phyloP scores from a whole-genome alignment of 352 stramenopile species.

The Phytophthora brassicae region DNA sequence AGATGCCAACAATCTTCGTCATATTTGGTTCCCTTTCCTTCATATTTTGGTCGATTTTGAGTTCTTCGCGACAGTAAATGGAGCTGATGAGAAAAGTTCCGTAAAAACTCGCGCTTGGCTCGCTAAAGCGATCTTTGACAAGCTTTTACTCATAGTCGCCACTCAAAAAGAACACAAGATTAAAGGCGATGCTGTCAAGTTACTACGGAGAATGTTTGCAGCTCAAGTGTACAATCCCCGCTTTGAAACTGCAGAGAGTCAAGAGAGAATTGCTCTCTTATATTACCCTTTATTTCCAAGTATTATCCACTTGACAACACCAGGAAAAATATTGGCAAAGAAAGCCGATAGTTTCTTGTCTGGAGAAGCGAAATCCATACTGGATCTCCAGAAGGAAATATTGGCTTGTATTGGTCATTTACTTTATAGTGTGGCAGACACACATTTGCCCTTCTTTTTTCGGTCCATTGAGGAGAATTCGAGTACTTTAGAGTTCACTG shows the following conservation, averaged over 20 bases:
- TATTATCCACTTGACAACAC: slow-evolving; percentile 51
- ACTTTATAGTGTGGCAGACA: slow-evolving; percentile 54
- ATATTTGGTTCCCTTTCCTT: slow-evolving; percentile 72
- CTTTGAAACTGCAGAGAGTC: slow-evolving; percentile 42
- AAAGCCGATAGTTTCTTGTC: not conserved
- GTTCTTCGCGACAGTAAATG: slow-evolving; percentile 67
- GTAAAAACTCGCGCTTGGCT: slow-evolving; percentile 46
- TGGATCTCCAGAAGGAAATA: slow-evolving; percentile 60
- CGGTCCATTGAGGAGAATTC: slow-evolving; percentile 11
- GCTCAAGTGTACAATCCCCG: slow-evolving; percentile 56
- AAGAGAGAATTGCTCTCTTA: slow-evolving; percentile 63
- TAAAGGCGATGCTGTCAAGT: slow-evolving; percentile 43
- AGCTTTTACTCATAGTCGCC: slow-evolving; percentile 51
- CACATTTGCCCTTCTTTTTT: slow-evolving; percentile 51
- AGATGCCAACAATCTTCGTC: slow-evolving; percentile 57
- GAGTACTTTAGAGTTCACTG: slow-evolving; percentile 48
- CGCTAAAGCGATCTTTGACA: slow-evolving; percentile 51
- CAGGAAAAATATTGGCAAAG: slow-evolving; percentile 45
- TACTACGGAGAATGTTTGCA: slow-evolving; percentile 68
- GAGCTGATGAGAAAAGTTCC: slow-evolving; percentile 15
- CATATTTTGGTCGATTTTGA: slow-evolving; percentile 70
- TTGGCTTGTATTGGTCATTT: slow-evolving; percentile 65
- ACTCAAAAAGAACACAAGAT: slow-evolving; percentile 71
- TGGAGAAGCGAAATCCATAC: slow-evolving; percentile 6
- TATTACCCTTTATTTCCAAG: slow-evolving; percentile 56